These are phyloP conservation scores for Sordaria brevicollis DNA, from an alignment of 495 filamentous ascomycete genomes.

Conservation along the genomic window DNA sequence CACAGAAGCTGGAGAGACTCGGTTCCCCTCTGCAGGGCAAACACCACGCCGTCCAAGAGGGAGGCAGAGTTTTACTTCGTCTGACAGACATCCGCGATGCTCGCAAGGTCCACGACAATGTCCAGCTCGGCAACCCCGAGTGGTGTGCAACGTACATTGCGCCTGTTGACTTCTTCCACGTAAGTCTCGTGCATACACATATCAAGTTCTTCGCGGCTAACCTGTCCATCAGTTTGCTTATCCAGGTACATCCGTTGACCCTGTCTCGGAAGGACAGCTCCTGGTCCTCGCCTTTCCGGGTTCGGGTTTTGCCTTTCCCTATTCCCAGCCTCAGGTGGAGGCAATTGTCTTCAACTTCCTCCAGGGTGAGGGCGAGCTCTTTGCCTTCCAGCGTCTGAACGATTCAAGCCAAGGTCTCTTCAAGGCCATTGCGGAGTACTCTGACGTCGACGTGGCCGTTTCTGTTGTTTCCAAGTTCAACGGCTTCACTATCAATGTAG, in stretches of 20 bases:
- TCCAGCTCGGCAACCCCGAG: constrained; percentile 31
- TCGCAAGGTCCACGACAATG: constrained; percentile 33
- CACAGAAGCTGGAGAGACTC: constrained; percentile 23
- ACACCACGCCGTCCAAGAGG: constrained; percentile 15
- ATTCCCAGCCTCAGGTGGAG: constrained; percentile 24
- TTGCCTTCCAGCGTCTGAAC: constrained; percentile 35
- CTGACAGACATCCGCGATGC: constrained; percentile 51
- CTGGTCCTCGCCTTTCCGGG: constrained; percentile 29
- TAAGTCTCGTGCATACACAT: constrained; percentile 4
- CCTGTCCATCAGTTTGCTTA: constrained; percentile 9
- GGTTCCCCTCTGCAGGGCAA: constrained; percentile 20
- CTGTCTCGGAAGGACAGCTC: constrained; percentile 42
- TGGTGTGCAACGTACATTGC: constrained; percentile 43
- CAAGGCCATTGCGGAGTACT: constrained; percentile 44
- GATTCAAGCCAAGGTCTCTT: constrained; percentile 18
- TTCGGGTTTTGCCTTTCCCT: constrained; percentile 9
- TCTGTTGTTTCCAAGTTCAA: constrained; percentile 30
- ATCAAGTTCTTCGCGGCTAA: constrained; percentile 3
- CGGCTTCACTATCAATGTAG: constrained; percentile 38
- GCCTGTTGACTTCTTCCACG: constrained; percentile 30
- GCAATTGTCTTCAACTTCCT: constrained; percentile 36
- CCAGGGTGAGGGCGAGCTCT: constrained; percentile 43
- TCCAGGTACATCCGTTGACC: constrained; percentile 13
- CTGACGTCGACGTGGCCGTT: constrained; percentile 32
- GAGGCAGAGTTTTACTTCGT: constrained; percentile 38